Evolutionary conservation across 805 yeast genomes (phyloP).

Genomic region (Wickerhamiella musiphila): DNA sequence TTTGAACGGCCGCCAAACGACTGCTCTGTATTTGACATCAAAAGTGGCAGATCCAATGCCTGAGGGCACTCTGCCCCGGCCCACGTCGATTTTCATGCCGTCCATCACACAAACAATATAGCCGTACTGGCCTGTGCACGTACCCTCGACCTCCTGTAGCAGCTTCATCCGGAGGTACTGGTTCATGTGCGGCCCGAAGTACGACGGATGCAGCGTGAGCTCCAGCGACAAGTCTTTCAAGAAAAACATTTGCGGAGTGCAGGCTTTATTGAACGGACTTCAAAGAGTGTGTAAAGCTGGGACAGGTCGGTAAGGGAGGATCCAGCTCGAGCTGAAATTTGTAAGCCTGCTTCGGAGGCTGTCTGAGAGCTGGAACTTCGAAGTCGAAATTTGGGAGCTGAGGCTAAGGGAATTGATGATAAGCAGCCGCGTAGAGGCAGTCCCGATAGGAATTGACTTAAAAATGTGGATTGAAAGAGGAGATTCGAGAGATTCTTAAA

Average conservation of each 20-base stretch:
- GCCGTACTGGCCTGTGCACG: constrained; percentile 97
- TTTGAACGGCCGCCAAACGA: constrained; percentile 96
- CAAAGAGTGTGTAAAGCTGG: too few relatives aligned
- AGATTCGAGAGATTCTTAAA: too few relatives aligned
- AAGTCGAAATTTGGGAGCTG: too few relatives aligned
- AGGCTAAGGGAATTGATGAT: too few relatives aligned
- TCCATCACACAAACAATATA: constrained; percentile 92
- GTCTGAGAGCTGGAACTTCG: too few relatives aligned
- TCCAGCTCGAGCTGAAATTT: too few relatives aligned
- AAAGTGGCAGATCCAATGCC: constrained; percentile 91
- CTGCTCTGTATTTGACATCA: constrained; percentile 88
- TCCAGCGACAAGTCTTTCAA: constrained; percentile 78
- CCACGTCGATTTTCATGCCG: constrained; percentile 86
- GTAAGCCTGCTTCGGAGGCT: too few relatives aligned
- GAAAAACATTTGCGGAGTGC: constrained; percentile 16
- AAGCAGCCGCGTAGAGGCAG: too few relatives aligned
- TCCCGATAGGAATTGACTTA: too few relatives aligned
- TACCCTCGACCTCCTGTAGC: constrained; percentile 92
- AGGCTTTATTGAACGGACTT: too few relatives aligned
- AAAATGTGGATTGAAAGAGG: too few relatives aligned
- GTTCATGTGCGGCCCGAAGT: constrained; percentile 95
- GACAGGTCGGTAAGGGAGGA: too few relatives aligned
- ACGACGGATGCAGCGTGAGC: constrained; percentile 90
- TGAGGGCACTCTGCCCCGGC: constrained; percentile 81
- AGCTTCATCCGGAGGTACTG: constrained; percentile 78